These are phyloP conservation scores for Fusarium xylarioides DNA, from an alignment of 2,329 filamentous ascomycete genomes.

Conservation along the genomic window DNA sequence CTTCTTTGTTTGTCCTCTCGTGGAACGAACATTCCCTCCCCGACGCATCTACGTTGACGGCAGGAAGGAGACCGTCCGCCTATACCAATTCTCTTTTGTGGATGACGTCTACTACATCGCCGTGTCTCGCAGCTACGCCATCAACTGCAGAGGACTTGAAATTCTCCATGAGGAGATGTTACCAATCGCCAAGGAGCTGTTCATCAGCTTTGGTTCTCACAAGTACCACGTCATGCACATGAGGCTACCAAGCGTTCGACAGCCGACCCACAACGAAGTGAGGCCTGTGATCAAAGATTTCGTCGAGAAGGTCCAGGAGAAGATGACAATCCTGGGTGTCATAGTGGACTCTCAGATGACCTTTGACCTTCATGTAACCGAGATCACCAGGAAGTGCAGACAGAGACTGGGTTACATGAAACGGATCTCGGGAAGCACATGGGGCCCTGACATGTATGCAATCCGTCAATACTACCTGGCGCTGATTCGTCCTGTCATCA, in stretches of 20 bases:
- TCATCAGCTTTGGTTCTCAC: not conserved
- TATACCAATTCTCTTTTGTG: not conserved
- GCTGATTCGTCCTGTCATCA: slow-evolving; percentile 1
- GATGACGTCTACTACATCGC: slow-evolving; percentile 19
- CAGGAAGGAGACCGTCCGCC: not conserved
- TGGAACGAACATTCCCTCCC: not conserved
- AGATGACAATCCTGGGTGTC: not conserved
- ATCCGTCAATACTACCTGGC: slow-evolving; percentile 10
- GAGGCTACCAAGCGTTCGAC: not conserved
- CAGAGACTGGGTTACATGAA: not conserved
- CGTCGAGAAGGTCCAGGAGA: not conserved
- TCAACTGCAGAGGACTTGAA: slow-evolving; percentile 3
- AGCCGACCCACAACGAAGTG: not conserved
- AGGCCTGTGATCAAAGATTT: not conserved
- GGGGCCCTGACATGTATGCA: not conserved
- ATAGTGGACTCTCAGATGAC: not conserved
- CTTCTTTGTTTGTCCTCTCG: not conserved
- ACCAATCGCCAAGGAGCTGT: not conserved
- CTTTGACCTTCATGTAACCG: not conserved
- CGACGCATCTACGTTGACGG: not conserved
- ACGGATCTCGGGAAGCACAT: slow-evolving; percentile 1
- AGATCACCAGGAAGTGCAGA: not conserved
- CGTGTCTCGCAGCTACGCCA: not conserved
- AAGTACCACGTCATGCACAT: slow-evolving; percentile 24
- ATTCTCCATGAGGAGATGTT: not conserved